Evolutionary conservation across 2,329 filamentous ascomycete genomes (phyloP), one percentile per base, ranked within the genome.

Genomic region (Chlorencoelia australis): DNA sequence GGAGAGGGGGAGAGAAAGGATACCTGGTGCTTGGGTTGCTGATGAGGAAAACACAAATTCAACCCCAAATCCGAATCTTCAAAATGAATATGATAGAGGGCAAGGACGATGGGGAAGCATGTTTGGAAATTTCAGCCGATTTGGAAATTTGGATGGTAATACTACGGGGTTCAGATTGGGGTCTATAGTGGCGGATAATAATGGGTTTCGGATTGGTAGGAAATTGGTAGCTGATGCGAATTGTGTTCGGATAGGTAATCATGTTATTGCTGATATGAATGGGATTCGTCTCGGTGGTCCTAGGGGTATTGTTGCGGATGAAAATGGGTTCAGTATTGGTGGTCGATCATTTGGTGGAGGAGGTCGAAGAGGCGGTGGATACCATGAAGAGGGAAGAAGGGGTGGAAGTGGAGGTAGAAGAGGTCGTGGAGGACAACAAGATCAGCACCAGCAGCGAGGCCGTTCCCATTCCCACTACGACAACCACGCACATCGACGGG

Each of bases 21-120:
- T 37, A 63, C 69, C 8, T 46, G 73, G 37, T 59, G 65, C 14
- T 61, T 72, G 40, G 64, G 66, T 16, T 59, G 57, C 6, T 41
- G 69, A 15, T 36, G 46, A 47, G 11, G 42, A 46, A 22, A 44
- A 52, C n/a, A n/a, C n/a, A n/a, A n/a, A n/a, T n/a, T n/a, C n/a
- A n/a, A n/a, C n/a, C n/a, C n/a, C n/a, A n/a, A n/a, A n/a, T n/a
- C n/a, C n/a, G n/a, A n/a, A n/a, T n/a, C n/a, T n/a, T n/a, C n/a
- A n/a, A n/a, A n/a, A n/a, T n/a, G n/a, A n/a, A n/a, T n/a, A n/a
- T n/a, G n/a, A n/a, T n/a, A n/a, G n/a, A n/a, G n/a, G n/a, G n/a
- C n/a, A n/a, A n/a, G n/a, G n/a, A n/a, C n/a, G n/a, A n/a, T n/a
- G n/a, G n/a, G 25, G 29, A 33, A 14, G 22, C 31, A 33, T 39